Percentiles rank a stretch among this genome's conserved stretches.
phyloP scores from a whole-genome alignment of 805 yeast genomes.

The Kodamaea sagamina region DNA sequence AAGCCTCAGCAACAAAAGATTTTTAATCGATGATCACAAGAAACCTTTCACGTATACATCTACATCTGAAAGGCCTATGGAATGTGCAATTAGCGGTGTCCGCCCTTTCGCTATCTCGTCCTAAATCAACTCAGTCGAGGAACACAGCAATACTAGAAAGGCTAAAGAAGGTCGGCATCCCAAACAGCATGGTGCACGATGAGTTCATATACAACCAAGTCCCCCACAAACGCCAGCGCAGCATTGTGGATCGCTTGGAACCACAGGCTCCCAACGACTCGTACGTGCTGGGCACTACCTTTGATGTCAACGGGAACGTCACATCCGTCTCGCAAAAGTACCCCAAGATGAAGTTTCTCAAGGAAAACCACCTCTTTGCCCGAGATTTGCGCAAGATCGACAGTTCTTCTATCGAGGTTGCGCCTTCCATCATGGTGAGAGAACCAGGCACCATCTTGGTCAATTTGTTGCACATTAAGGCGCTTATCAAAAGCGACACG shows the following conservation, averaged over 20 bases:
- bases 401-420: conserved; percentile 70
- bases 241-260: conserved; percentile 8
- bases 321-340: conserved; percentile 69
- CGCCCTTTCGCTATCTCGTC: background rate
- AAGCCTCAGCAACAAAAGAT: background rate
- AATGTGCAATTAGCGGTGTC: background rate
- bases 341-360: conserved; percentile 70
- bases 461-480: conserved; percentile 84
- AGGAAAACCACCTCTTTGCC: conserved; percentile 74
- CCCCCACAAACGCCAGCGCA: conserved; percentile 2
- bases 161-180: conserved; percentile 6
- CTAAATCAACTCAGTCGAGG: conserved; percentile 6
- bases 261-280: conserved; percentile 44
- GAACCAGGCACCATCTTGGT: conserved; percentile 71
- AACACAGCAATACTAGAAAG: conserved; percentile 10
- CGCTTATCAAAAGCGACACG: conserved; percentile 75
- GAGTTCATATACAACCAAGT: conserved; percentile 10
- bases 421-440: conserved; percentile 85
- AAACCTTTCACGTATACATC: conserved; percentile 9
- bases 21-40: conserved; percentile 5
- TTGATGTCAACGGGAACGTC: conserved; percentile 69
- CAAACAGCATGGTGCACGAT: conserved; percentile 10
- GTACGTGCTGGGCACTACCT: conserved; percentile 76
- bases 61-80: background rate
- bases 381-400: conserved; percentile 87